Evolutionary conservation across 805 yeast species (phyloP), one percentile per base, ranked within the genome.

Genomic region (Ogataea zsoltii): DNA sequence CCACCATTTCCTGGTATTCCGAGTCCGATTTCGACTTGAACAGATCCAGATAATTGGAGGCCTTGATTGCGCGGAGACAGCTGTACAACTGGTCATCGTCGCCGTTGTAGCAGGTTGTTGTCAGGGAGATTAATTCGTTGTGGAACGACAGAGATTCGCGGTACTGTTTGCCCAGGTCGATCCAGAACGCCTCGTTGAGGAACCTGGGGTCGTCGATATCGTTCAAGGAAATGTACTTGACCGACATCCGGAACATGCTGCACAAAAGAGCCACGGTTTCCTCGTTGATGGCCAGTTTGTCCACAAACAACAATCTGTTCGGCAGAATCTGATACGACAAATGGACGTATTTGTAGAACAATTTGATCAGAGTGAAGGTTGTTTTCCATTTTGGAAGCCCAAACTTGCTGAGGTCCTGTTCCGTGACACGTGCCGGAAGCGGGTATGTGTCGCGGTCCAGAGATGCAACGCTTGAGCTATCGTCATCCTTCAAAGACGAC

Each of bases 261-360:
- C 57, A 44, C 9, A 62, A 23, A 9, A 58, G n/a, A 4, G 54
- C 51, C 2, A 50, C 52, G 5, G 61, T 60, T 35, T 66, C 67
- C 25, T 62, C 61, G 19, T 62, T 58, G 5, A 70, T 45, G 2
- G 62, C 52, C 4, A 70, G 43, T n/a, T 58, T 58, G 16, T 51
- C 54, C 3, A 71, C 38, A 29, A 74, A 58, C 6, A 58, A 41
- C 10, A 54, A 51, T 42, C 67, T 68, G 28, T 68, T 58, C 1
- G 76, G 74, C 4, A 74, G 49, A 7, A 68, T 56, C 15, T 68
- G 63, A 36, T 67, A 59, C 6, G 69, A 60, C 7, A 70, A 64
- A 42, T 72, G 69, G n/a, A 67, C 60, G 51, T 72, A 74, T 33
- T 70, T 56, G 52, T 70, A 74, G 49, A 62, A 74, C 7, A 71